Base-by-base conservation (phyloP, 1,284 basidiomycete species). In the Naganishia sp. region DNA sequence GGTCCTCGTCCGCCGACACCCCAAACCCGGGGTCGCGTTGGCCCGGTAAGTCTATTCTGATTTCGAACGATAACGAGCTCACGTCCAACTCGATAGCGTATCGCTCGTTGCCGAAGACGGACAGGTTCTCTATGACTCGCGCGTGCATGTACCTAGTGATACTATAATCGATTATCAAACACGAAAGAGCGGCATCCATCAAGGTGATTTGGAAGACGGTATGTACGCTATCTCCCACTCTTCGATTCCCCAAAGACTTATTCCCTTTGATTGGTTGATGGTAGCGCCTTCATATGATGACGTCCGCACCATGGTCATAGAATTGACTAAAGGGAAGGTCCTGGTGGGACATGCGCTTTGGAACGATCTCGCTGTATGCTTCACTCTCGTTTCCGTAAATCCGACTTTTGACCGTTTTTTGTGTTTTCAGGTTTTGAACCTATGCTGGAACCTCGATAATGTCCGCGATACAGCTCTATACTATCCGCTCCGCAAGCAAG, bases 341-440 rank as follows among this genome's bases (percentile, higher is more conserved):
- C 76, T 99, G 21, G 84, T 99, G 4, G 96, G 95, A 0, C 95
- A 98, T 76, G 93, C 95, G 0, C 82, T 98, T 3, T 85, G 89
- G 73, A 94, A 98, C 72, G 95, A 98, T 79, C 81, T 97, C 18
- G 88, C 89, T 76, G 91, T 88, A 60, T 55, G 81, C 70, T 7
- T 13, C 47, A 18, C 6, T 18, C 52, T 46, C 23, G 23, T 28
- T 31, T 39, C 17, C 35, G 50, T 28, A 28, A 28, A 28, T 28
- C 28, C 28, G 28, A 28, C 4, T 2, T 28, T 28, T 28, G 1
- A 28, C 28, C 28, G 28, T 28, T 28, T 2, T 2, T 28, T 28
- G 28, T 35, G 18, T 7, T 32, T 47, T 4, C 61, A 81, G 78
- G 81, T 79, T 17, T 73, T 85, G 25, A 71, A 81, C 18, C 77